Base-by-base conservation (phyloP, 2,329 filamentous ascomycete species). In the Thermochaetoides dissita region DNA sequence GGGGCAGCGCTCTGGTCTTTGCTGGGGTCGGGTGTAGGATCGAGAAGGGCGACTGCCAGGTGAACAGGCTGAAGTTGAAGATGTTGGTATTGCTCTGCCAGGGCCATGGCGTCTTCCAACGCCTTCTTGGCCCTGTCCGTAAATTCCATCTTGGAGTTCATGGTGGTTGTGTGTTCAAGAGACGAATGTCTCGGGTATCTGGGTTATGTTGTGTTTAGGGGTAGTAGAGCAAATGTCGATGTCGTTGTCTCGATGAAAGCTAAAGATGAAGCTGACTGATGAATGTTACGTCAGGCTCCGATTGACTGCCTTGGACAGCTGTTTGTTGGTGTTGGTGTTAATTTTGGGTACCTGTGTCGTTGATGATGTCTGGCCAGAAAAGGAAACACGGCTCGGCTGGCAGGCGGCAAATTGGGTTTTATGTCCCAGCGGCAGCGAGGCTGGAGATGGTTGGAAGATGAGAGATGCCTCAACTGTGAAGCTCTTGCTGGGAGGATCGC, bases 51-150 rank as follows among this genome's bases (percentile, higher is more conserved):
- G 42, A 88, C 82, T 36, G 88, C 88, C 41, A 98, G 75, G 61
- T 98, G 91, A 46, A 96, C 65, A 10, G 91, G 91, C 42, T 88
- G 72, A 47, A 96, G 77, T 63, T 98, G 89, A 34, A 86, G 80
- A 66, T 98, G 91, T 34, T 78, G 77, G 60, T 96, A 94, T 66
- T 91, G 81, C 62, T 87, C 79, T 52, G 89, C 87, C 55, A 96
- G 72, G 46, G 75, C 71, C 71, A 91, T 88, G 61, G 88, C 84
- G 61, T 95, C 86, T 56, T 84, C 77, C 59, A 98, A 72, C 56
- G 89, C 84, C 67, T 89, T 85, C 59, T 88, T 84, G 51, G 85
- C 91, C 65, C 84, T 72, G 65, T 96, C 89, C 51, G 91, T 98
- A 61, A 95, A 95, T 60, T 93, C 81, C 79, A 88, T 85, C 56